Evolutionary conservation across 2,329 filamentous ascomycete species (phyloP).

Genomic region (Aspergillus sp.): DNA sequence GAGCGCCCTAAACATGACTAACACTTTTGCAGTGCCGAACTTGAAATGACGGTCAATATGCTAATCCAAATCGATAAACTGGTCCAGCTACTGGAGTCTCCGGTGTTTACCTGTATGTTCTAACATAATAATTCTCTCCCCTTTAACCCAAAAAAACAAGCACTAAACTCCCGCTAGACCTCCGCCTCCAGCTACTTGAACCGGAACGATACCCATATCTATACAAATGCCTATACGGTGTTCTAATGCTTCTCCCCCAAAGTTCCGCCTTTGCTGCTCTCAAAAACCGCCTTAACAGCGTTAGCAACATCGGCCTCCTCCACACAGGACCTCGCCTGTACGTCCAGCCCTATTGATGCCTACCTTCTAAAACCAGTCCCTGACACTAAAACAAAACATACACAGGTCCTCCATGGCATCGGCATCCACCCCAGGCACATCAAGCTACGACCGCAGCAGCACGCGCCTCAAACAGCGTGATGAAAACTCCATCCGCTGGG

Average conservation of each 20-base stretch:
- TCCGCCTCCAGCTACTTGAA: constrained; percentile 90
- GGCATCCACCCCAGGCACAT: constrained; percentile 46
- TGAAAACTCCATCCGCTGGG: constrained; percentile 84
- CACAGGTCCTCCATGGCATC: constrained; percentile 11
- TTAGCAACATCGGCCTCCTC: constrained; percentile 93
- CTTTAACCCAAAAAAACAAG: background rate
- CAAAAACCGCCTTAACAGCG: constrained; percentile 94
- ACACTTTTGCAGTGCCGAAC: constrained; percentile 68
- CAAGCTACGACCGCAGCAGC: constrained; percentile 66
- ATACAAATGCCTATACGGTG: constrained; percentile 95
- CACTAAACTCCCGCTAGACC: constrained; percentile 56
- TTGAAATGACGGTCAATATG: constrained; percentile 99
- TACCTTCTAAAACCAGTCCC: background rate
- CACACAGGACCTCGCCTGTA: constrained; percentile 80
- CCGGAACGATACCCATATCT: constrained; percentile 92
- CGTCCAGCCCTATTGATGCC: constrained; percentile 40
- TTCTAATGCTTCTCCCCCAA: constrained; percentile 97
- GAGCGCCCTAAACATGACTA: constrained; percentile 3
- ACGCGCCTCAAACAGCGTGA: constrained; percentile 76
- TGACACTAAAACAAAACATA: constrained; percentile 7
- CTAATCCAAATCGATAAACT: constrained; percentile 98
- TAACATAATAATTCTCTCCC: background rate
- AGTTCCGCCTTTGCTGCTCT: constrained; percentile 95
- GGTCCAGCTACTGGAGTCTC: constrained; percentile 93
- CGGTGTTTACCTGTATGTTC: constrained; percentile 87